These are phyloP conservation scores for Tolypocladium album DNA, from an alignment of 2,329 filamentous ascomycete genomes.

Conservation along the genomic window DNA sequence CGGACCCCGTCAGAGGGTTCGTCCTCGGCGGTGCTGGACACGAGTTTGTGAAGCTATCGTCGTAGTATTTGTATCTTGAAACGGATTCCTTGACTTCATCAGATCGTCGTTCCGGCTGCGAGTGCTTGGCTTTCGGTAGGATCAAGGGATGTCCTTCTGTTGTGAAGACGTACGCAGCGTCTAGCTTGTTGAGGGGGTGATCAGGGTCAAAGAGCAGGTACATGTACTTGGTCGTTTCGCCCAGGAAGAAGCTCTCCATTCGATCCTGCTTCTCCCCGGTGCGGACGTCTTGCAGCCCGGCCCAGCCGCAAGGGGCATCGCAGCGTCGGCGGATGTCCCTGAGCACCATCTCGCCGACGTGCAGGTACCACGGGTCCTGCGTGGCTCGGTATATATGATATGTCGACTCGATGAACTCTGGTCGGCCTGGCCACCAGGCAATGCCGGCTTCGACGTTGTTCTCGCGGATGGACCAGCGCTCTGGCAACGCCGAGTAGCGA, in stretches of 20 bases:
- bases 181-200: conserved; percentile 79
- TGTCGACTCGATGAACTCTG: conserved; percentile 94
- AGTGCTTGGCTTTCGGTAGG: conserved; percentile 44
- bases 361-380: conserved; percentile 88
- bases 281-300: conserved; percentile 72
- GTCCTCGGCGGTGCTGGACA: conserved; percentile 51
- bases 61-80: conserved; percentile 24
- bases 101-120: conserved; percentile 3
- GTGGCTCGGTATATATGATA: conserved; percentile 95
- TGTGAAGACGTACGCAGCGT: conserved; percentile 84
- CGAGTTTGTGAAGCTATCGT: conserved; percentile 39
- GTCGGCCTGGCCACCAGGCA: conserved; percentile 89
- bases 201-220: conserved; percentile 80
- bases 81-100: conserved; percentile 6
- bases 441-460: conserved; percentile 78
- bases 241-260: conserved; percentile 98
- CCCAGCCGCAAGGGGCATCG: conserved; percentile 87
- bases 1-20: conserved; percentile 63
- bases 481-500: conserved; percentile 83
- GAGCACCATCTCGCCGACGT: conserved; percentile 92
- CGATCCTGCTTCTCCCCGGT: conserved; percentile 82
- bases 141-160: conserved; percentile 93
- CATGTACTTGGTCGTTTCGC: conserved; percentile 92
- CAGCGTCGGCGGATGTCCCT: conserved; percentile 81
- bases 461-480: conserved; percentile 83